A percentile compares a stretch with the other conserved stretches of the same genome.
Evolutionary conservation across 2,329 filamentous ascomycete genomes (phyloP).

Genomic region (Aspergillus caelatus): DNA sequence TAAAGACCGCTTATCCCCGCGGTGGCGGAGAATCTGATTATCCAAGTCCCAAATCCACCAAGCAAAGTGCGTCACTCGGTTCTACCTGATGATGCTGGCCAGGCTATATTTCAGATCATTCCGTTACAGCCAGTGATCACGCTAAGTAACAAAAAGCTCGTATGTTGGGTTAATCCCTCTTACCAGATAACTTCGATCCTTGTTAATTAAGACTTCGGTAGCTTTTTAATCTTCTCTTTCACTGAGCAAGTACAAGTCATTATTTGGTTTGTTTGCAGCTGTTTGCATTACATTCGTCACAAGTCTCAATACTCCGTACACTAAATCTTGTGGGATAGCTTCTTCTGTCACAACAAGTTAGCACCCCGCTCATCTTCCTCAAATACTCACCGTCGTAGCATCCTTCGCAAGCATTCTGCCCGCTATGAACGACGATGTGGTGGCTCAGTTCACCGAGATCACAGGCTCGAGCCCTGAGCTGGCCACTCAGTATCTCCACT

Average conservation of each 20-base stretch:
- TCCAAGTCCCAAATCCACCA: slow-evolving; percentile 1
- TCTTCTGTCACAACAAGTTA: slow-evolving; percentile 7
- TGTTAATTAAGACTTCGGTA: not conserved
- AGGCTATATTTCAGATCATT: not conserved
- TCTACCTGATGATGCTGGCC: not conserved
- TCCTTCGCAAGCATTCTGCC: slow-evolving; percentile 9
- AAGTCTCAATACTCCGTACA: slow-evolving; percentile 1
- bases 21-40: slow-evolving; percentile 12
- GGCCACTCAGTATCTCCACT: slow-evolving; percentile 78
- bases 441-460: slow-evolving; percentile 78
- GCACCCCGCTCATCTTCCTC: not conserved
- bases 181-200: not conserved
- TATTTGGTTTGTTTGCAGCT: slow-evolving; percentile 31
- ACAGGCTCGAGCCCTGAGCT: slow-evolving; percentile 74
- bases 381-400: not conserved
- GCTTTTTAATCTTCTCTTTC: not conserved
- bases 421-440: slow-evolving; percentile 68
- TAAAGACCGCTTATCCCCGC: slow-evolving; percentile 5
- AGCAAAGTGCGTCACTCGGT: slow-evolving; percentile 21
- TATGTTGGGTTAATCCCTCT: not conserved
- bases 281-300: slow-evolving; percentile 29
- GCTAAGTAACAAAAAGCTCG: not conserved
- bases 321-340: slow-evolving; percentile 8
- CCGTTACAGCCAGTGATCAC: not conserved
- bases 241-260: slow-evolving; percentile 8